Evolutionary conservation across 2,329 filamentous ascomycete genomes (phyloP), one percentile per base, ranked within the genome.

Genomic region (Epichloe scottii): DNA sequence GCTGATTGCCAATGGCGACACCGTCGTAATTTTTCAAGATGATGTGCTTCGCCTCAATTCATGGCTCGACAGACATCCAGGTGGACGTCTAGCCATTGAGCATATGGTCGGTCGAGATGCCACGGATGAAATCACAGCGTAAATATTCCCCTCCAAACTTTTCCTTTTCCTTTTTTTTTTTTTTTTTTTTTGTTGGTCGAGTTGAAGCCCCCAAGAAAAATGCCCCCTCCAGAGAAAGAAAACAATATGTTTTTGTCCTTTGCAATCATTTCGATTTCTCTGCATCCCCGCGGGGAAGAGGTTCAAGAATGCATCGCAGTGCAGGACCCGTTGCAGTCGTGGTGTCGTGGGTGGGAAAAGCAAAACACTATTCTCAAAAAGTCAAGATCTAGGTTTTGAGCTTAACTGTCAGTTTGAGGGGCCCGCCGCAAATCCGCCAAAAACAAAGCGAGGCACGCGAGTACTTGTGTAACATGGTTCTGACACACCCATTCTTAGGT

Each of bases 1-100:
- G 37, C 64, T 77, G 64, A 75, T 83, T 56, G 75, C 75, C 33
- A 68, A 77, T 46, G 78, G 77, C 52, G 68, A 75, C 33, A 71
- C 66, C 14, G 74, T 83, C 50, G 72, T 82, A 56, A 73, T 83
- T 50, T 74, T 72, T 56, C 71, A 81, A 44, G 78, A 76, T 43
- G 59, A 68, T 48, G 73, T 78, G 15, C 66, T 83, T 56, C 69
- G 71, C 51, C 72, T 83, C 38, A 76, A 80, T 58, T 65, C 68
- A 42, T 84, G 79, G 80, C 70, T 82, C 56, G 62, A 73, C 50
- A 72, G 66, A 51, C 80, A 83, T 58, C 80, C 80, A 0, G 80
- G 80, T 19, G 80, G 80, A 34, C 66, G 69, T 14, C 65, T 82
- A 26, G 76, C 78, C 19, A 79, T 82, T 54, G 60, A 77, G 55